These are phyloP conservation scores for Tetracentron sinense DNA, from an alignment of 164 flowering plant genomes.

Conservation along the genomic window DNA sequence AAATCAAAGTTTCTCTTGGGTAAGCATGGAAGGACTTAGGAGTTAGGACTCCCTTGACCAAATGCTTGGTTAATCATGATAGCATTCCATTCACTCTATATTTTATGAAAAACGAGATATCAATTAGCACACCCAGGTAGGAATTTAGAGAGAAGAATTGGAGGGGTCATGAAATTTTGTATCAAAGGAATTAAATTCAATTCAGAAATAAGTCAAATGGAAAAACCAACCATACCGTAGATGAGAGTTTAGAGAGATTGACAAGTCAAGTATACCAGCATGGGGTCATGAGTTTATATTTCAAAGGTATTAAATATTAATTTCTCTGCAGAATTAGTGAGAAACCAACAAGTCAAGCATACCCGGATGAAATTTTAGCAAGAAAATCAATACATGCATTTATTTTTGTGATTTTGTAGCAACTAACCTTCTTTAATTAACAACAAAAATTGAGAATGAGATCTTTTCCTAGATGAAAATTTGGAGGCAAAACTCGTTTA, in stretches of 20 bases:
- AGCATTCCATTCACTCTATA: conserved; percentile 23
- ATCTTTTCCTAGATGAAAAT: neutral
- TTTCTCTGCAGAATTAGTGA: too few species aligned
- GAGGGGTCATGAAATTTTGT: neutral
- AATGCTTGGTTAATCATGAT: conserved; percentile 55
- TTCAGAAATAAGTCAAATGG: too few species aligned
- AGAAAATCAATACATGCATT: neutral
- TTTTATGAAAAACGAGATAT: too few species aligned
- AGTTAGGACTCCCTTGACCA: conserved; percentile 51
- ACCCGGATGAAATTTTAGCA: neutral
- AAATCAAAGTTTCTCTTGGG: conserved; percentile 72
- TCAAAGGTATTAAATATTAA: too few species aligned
- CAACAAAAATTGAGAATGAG: too few species aligned
- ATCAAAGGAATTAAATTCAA: neutral
- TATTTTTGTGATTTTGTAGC: neutral
- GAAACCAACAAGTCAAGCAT: neutral
- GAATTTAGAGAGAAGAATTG: neutral
- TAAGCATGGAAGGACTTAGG: conserved; percentile 70
- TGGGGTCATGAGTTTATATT: too few species aligned
- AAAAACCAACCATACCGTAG: too few species aligned
- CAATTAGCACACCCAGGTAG: neutral
- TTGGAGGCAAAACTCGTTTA: neutral
- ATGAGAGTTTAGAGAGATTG: too few species aligned
- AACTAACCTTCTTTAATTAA: too few species aligned
- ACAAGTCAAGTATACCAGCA: too few species aligned